Base-by-base conservation (phyloP, 805 yeast genomes). In the Myxozyma sirexii region DNA sequence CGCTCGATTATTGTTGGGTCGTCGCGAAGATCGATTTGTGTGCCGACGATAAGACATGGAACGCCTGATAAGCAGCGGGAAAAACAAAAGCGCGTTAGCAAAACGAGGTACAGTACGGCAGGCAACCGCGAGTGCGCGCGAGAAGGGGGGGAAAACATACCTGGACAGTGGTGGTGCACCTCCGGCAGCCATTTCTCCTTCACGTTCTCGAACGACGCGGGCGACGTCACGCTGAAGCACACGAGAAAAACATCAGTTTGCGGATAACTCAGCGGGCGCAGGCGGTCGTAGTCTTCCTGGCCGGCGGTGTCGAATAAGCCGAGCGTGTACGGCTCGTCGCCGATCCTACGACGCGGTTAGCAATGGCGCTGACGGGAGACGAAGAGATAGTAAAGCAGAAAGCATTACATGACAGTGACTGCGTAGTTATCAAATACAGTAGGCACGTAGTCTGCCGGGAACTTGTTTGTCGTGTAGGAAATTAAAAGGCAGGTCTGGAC, bases 291-390 rank as follows among this genome's bases (percentile, higher is more conserved):
- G 80, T 93, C 99, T 82, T 93, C 99, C 80, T 93, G 99, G 54
- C 99, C 99, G 29, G 99, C 99, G 37, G 99, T 93, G 79, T 93
- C 99, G 72, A 94, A 93, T 63, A 93, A 80, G n/a, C 98, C 97
- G 70, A 93, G 82, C 17, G 97, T 94, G 75, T 90, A 92, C 49
- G 99, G 98, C 76, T 92, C 98, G 74, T 94, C 98, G 54, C 97
- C 99, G 71, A 93, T 93, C 84, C 67, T 63, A 26, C 26, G 19
- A 13, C 29, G 19, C 33, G 33, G 53, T 46, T 31, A 53, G 43
- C 42, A 33, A 27, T 23, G 8, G 29, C 15, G 21, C 31, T 15
- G 41, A 24, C 10, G 10, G 29, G 15, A 29, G 5, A 37, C 19
- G 10, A 7, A 27, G 38, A n/a, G 5, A 26, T 2, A 27, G 2